phyloP scores from a whole-genome alignment of 2,329 filamentous ascomycete genomes.

The Macrophomina pseudophaseolina region DNA sequence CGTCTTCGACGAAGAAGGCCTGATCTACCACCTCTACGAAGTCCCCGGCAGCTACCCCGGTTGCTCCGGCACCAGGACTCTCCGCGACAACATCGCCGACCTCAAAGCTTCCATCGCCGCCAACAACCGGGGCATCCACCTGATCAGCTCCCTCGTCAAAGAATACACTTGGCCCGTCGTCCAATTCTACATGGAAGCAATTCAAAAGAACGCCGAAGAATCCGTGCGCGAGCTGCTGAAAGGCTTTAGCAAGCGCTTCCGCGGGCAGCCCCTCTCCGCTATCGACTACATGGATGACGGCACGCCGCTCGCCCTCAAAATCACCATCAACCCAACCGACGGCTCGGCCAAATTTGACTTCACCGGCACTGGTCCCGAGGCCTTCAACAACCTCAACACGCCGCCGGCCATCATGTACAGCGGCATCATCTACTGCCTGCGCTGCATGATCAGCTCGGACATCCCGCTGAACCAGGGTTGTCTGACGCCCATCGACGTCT shows the following conservation, averaged over 20 bases:
- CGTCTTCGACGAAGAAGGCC: slow-evolving; percentile 42
- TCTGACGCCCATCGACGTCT: slow-evolving; percentile 43
- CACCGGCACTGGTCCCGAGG: slow-evolving; percentile 29
- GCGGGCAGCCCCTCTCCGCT: slow-evolving; percentile 14
- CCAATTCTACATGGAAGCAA: slow-evolving; percentile 50
- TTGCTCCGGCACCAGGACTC: slow-evolving; percentile 40
- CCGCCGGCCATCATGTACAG: slow-evolving; percentile 56
- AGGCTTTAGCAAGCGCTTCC: slow-evolving; percentile 20
- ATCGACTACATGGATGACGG: slow-evolving; percentile 31
- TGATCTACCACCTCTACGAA: slow-evolving; percentile 37
- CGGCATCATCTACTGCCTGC: slow-evolving; percentile 53
- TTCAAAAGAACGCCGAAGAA: slow-evolving; percentile 43
- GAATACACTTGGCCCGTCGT: slow-evolving; percentile 44
- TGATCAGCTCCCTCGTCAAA: slow-evolving; percentile 45
- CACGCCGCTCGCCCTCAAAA: slow-evolving; percentile 28
- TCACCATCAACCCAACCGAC: slow-evolving; percentile 25
- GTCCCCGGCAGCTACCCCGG: slow-evolving; percentile 39
- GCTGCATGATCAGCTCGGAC: slow-evolving; percentile 43
- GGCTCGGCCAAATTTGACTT: slow-evolving; percentile 31
- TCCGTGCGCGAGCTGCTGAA: slow-evolving; percentile 41
- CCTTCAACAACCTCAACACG: slow-evolving; percentile 33
- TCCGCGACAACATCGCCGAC: slow-evolving; percentile 44
- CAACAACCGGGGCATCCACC: slow-evolving; percentile 40
- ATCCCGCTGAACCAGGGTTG: slow-evolving; percentile 51
- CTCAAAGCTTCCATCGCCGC: slow-evolving; percentile 43